Percentiles rank a stretch among this genome's conserved stretches.
Evolutionary conservation across 192 early-diverging fungal genomes (phyloP).

Genomic region (Backusella tuberculispora): DNA sequence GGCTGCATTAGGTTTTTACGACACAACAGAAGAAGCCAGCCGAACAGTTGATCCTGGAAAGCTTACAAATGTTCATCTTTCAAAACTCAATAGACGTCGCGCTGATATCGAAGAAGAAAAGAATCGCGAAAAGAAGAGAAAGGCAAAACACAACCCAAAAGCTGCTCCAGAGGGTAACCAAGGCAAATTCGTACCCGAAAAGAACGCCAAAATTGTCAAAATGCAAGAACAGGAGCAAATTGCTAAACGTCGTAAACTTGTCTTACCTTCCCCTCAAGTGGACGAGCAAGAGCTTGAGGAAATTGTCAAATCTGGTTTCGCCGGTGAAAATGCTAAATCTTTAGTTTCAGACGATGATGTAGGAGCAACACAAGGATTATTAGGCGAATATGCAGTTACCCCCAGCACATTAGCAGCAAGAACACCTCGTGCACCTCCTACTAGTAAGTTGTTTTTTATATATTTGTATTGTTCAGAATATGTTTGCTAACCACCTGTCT

Average conservation of each 20-base stretch:
- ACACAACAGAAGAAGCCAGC: slow-evolving; percentile 84
- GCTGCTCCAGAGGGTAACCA: slow-evolving; percentile 58
- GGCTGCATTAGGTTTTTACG: slow-evolving; percentile 90
- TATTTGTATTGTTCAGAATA: slow-evolving; percentile 5
- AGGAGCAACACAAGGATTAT: slow-evolving; percentile 64
- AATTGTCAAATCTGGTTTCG: slow-evolving; percentile 87
- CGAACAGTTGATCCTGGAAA: slow-evolving; percentile 62
- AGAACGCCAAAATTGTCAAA: slow-evolving; percentile 50
- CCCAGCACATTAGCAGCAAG: slow-evolving; percentile 57
- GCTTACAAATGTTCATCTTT: slow-evolving; percentile 71
- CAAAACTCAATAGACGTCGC: slow-evolving; percentile 87
- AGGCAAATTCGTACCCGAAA: slow-evolving; percentile 63
- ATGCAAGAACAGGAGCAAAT: slow-evolving; percentile 74
- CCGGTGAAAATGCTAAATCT: slow-evolving; percentile 73
- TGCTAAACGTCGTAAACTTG: slow-evolving; percentile 74
- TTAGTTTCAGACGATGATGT: slow-evolving; percentile 63
- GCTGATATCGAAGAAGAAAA: slow-evolving; percentile 83
- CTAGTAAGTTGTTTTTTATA: slow-evolving; percentile 32
- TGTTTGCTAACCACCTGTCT: slow-evolving; percentile 10
- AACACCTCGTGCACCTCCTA: slow-evolving; percentile 62
- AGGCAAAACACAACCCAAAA: slow-evolving; percentile 56
- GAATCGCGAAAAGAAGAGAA: slow-evolving; percentile 78
- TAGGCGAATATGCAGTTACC: slow-evolving; percentile 74
- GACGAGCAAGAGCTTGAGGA: slow-evolving; percentile 89
- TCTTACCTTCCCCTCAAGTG: slow-evolving; percentile 91